Percentiles rank a stretch among this genome's conserved stretches.
These are phyloP conservation scores for Dryas integrifolia DNA, from an alignment of 331 rosid species.

Conservation along the genomic window DNA sequence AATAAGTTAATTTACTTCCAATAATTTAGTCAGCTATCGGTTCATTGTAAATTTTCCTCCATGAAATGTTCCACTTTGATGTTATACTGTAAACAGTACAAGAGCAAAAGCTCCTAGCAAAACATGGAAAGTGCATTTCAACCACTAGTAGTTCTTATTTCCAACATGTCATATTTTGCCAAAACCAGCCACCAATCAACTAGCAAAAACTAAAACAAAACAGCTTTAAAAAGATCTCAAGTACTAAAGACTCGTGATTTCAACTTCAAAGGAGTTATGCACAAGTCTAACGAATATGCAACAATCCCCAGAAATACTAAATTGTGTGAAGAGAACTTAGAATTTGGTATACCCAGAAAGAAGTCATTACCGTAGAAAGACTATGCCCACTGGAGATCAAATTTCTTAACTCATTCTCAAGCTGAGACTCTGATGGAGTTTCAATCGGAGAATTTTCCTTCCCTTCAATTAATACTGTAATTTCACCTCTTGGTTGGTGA, in stretches of 20 bases:
- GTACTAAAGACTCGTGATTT: neutral
- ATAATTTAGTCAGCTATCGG: neutral
- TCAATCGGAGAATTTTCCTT: slow-evolving; percentile 37
- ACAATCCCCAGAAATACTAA: neutral
- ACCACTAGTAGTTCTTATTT: neutral
- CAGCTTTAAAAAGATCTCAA: neutral
- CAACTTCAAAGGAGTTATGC: neutral
- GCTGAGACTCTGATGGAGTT: slow-evolving; percentile 68
- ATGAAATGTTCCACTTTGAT: neutral
- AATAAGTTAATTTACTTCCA: neutral
- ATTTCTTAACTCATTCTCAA: slow-evolving; percentile 65
- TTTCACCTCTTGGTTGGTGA: slow-evolving; percentile 80
- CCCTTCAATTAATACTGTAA: slow-evolving; percentile 78
- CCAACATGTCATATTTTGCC: neutral
- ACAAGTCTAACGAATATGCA: neutral
- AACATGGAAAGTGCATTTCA: neutral
- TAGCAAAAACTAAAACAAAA: neutral
- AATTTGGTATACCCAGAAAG: neutral
- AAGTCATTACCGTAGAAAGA: slow-evolving; percentile 69
- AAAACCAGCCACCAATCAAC: neutral
- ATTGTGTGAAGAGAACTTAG: neutral
- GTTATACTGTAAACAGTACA: neutral
- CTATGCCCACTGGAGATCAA: slow-evolving; percentile 73
- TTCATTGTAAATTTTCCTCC: neutral
- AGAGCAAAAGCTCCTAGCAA: neutral